These are phyloP conservation scores for Pezicula neosporulosa DNA, from an alignment of 2,329 filamentous ascomycete genomes.

Conservation along the genomic window DNA sequence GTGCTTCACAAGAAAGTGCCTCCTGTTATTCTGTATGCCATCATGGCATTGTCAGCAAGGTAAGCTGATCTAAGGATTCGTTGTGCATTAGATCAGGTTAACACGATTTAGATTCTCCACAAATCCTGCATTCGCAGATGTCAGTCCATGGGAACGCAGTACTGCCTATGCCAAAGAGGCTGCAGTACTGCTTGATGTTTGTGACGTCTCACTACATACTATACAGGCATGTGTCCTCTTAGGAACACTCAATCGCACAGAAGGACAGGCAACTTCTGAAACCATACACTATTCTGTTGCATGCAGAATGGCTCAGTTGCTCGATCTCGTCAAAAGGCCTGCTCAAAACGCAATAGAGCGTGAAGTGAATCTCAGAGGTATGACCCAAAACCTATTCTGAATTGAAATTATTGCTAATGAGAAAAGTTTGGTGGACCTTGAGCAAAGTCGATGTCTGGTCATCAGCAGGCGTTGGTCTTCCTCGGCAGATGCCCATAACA, in stretches of 20 bases:
- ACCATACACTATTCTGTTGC: slow-evolving; percentile 18
- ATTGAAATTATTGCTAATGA: slow-evolving; percentile 1
- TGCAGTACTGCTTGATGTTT: slow-evolving; percentile 12
- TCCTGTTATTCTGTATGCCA: slow-evolving; percentile 14
- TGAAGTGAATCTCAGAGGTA: slow-evolving; percentile 17
- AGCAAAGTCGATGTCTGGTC: slow-evolving; percentile 22
- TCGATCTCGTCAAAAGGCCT: slow-evolving; percentile 13
- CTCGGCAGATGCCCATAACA: slow-evolving; percentile 12
- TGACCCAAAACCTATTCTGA: not conserved
- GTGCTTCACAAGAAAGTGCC: slow-evolving; percentile 8
- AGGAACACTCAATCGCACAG: slow-evolving; percentile 13
- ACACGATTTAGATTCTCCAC: slow-evolving; percentile 14
- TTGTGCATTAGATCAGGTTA: not conserved
- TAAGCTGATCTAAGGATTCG: not conserved
- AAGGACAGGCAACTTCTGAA: slow-evolving; percentile 13
- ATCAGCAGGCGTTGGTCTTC: slow-evolving; percentile 15
- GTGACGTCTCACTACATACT: slow-evolving; percentile 14
- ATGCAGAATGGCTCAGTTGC: slow-evolving; percentile 17
- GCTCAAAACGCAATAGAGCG: slow-evolving; percentile 9
- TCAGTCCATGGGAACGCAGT: slow-evolving; percentile 10
- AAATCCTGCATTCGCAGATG: slow-evolving; percentile 10
- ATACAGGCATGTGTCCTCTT: slow-evolving; percentile 19
- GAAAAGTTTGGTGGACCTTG: slow-evolving; percentile 18
- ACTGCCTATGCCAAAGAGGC: slow-evolving; percentile 10
- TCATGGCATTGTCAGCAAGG: slow-evolving; percentile 19